Evolutionary conservation across 148 eudicot genomes (phyloP), one percentile per base, ranked within the genome.

Genomic region (Gaultheria prostrata): DNA sequence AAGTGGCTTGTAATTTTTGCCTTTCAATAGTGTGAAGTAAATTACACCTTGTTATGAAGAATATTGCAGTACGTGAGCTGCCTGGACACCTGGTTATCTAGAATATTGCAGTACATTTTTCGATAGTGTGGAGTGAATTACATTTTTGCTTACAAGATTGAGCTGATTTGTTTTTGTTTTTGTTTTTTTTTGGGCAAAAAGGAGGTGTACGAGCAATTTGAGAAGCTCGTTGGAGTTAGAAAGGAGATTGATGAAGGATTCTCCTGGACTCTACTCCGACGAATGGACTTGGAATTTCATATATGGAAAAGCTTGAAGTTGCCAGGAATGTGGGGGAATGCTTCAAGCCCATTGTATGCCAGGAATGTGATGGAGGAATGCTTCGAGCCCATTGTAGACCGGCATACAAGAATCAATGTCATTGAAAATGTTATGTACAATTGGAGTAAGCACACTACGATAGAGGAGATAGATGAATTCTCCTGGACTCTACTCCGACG

Each of bases 401-500:
- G 95, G 26, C 87, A 88, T 26, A 89, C 91, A 0, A 45, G 65
- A 61, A 85, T 86, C 26, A 84, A 88, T 74, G 61, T 84, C 5
- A 83, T 90, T 46, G 88, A 84, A 32, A 90, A 87, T 86, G 89
- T 89, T 3, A 86, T 88, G 9, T 91, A 89, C 32, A 90, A 78
- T n/a, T 51, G 20, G 87, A 90, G 97, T 91, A 85, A 83, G 85
- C 21, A 2, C n/a, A n/a, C 14, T 81, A 39, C n/a, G n/a, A n/a
- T n/a, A n/a, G n/a, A n/a, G n/a, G n/a, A n/a, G n/a, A n/a, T n/a
- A n/a, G n/a, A n/a, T n/a, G n/a, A n/a, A n/a, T n/a, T n/a, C n/a
- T n/a, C 90, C 1, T 92, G 92, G 92, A 88, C 84, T 45, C 48
- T 94, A 28, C 89, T 92, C n/a, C 85, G 87, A 0, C 79, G 82